phyloP scores from a whole-genome alignment of 352 stramenopile genomes.

The Stephanocyclus meneghinianus region DNA sequence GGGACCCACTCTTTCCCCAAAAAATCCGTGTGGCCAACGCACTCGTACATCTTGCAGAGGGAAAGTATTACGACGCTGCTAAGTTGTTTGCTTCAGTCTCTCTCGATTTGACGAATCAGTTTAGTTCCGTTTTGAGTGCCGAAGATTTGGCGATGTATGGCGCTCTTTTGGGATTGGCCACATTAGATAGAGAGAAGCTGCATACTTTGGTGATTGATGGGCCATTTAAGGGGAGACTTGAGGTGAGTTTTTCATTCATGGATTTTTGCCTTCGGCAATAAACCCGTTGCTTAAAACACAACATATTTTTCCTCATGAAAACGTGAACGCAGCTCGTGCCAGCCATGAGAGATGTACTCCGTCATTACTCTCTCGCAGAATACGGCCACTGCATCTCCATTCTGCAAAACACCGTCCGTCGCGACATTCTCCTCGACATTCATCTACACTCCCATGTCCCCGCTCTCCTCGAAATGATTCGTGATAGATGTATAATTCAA shows the following conservation, averaged over 20 bases:
- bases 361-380: slow-evolving; percentile 63
- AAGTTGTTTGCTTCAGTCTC: slow-evolving; percentile 44
- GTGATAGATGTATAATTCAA: slow-evolving; percentile 67
- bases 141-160: slow-evolving; percentile 76
- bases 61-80: slow-evolving; percentile 56
- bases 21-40: slow-evolving; percentile 60
- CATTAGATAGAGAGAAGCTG: slow-evolving; percentile 50
- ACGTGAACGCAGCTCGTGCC: slow-evolving; percentile 56
- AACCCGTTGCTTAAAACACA: background rate
- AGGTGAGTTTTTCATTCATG: slow-evolving; percentile 15
- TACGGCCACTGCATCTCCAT: slow-evolving; percentile 56
- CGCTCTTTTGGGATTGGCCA: slow-evolving; percentile 54
- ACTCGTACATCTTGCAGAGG: slow-evolving; percentile 57
- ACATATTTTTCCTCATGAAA: slow-evolving; percentile 5
- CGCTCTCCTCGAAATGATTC: slow-evolving; percentile 53
- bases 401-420: slow-evolving; percentile 26
- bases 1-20: slow-evolving; percentile 27
- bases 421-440: slow-evolving; percentile 44
- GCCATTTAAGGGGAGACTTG: slow-evolving; percentile 43
- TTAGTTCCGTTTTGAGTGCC: slow-evolving; percentile 49
- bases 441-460: slow-evolving; percentile 58
- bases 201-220: slow-evolving; percentile 50
- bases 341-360: slow-evolving; percentile 59
- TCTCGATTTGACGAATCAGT: slow-evolving; percentile 49
- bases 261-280: background rate